Base-by-base conservation (phyloP, 495 filamentous ascomycete genomes). In the Friedmanniomyces simplex region DNA sequence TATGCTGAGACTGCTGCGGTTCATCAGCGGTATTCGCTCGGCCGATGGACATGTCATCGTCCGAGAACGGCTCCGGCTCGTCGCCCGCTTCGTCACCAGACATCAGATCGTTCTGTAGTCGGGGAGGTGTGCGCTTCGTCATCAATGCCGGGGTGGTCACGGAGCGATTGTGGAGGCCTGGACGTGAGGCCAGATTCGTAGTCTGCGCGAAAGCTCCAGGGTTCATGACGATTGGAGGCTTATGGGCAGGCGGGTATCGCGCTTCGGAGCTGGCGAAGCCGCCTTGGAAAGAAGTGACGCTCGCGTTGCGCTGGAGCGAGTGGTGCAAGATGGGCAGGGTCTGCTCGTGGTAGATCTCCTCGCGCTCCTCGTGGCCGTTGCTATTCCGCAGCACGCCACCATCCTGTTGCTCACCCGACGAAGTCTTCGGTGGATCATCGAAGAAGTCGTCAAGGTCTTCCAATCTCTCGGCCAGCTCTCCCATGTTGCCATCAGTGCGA, bases 361-460 rank as follows among this genome's bases (percentile, higher is more conserved):
- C 88, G 18, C 83, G 86, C 30, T 82, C 84, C 57, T 95, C 89
- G 36, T 54, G 50, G 16, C 55, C 52, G 18, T 47, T 55, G 8
- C 54, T 30, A 41, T 55, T 34, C 13, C 59, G 16, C 2, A 42
- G 16, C 21, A 21, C 16, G 5, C 32, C 60, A 24, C 25, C 22
- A 3, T 25, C 20, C 37, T 30, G 34, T 45, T 21, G 18, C 52
- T 25, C 12, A 3, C 13, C 24, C 20, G 56, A 51, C 7, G 61
- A 42, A 0, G 14, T 28, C 6, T 20, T 52, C 21, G 52, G 39
- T 1, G 20, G 18, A 24, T 55, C 36, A 14, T 60, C 63, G 53
- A 66, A 61, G 74, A 97, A 97, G 65, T 96, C 91, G 64, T 98
- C 93, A 12, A 98, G 68, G 62, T 88, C 93, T 63, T 96, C 89